A percentile compares a stretch with the other conserved stretches of the same genome.
Evolutionary conservation across 202 grass and related monocot genomes (phyloP).

Genomic region (Panicum virgatum): DNA sequence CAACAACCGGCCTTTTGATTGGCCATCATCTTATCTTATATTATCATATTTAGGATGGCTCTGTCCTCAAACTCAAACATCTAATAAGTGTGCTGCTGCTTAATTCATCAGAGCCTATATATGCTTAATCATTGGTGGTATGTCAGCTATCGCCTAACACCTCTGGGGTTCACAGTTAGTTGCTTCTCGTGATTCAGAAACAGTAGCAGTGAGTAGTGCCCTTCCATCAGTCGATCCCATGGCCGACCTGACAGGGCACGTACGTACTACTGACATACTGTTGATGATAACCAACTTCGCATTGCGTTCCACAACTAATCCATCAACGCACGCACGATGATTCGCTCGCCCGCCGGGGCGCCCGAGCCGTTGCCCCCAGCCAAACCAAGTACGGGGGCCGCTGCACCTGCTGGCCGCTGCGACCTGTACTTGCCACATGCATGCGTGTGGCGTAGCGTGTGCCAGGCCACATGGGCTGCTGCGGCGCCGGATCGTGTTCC

Average conservation of each 20-base stretch:
- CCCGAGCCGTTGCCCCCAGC: background rate
- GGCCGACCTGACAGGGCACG: background rate
- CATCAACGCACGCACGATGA: background rate
- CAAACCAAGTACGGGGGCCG: background rate
- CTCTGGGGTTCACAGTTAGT: background rate
- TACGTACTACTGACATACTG: no score
- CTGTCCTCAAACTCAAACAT: no score
- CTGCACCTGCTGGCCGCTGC: constrained; percentile 2
- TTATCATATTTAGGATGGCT: no score
- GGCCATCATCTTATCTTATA: no score
- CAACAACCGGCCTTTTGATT: background rate
- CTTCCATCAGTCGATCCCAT: background rate
- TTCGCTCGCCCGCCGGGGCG: background rate
- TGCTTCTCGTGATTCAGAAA: background rate
- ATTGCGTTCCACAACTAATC: background rate
- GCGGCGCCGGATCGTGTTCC: background rate
- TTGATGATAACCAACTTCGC: background rate
- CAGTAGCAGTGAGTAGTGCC: no score
- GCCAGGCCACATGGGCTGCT: constrained; percentile 6
- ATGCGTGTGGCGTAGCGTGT: background rate
- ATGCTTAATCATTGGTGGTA: background rate
- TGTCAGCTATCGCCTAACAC: background rate
- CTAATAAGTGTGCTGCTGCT: background rate
- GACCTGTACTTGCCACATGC: background rate
- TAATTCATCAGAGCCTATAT: background rate